Conservation (phyloP, 2,329 filamentous ascomycete genomes). For the Zymoseptoria pseudotritici region DNA sequence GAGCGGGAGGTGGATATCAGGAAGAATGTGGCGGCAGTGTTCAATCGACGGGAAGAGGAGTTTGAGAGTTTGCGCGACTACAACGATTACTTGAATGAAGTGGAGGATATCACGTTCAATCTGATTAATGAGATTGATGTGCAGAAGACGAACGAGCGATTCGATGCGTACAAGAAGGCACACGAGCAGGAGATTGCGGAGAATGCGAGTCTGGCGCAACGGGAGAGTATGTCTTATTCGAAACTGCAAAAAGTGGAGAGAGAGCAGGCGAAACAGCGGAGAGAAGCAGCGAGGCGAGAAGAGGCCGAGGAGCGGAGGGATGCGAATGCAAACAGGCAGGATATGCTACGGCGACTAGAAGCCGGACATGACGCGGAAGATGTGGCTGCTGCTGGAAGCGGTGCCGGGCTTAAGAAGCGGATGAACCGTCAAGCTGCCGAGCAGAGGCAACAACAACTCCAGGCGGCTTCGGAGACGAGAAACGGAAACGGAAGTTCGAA, state of each 20-base stretch:
- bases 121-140: slow-evolving; percentile 66
- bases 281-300: slow-evolving; percentile 57
- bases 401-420: slow-evolving; percentile 65
- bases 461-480: slow-evolving; percentile 35
- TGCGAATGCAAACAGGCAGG: slow-evolving; percentile 56
- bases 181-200: slow-evolving; percentile 54
- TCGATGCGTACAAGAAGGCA: slow-evolving; percentile 64
- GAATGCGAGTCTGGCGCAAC: slow-evolving; percentile 42
- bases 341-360: slow-evolving; percentile 63
- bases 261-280: slow-evolving; percentile 56
- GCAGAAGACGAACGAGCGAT: slow-evolving; percentile 52
- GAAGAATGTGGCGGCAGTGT: slow-evolving; percentile 63
- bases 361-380: slow-evolving; percentile 54
- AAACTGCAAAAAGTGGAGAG: slow-evolving; percentile 51
- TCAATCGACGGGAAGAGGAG: slow-evolving; percentile 85
- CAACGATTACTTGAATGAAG: slow-evolving; percentile 91
- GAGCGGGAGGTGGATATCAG: slow-evolving; percentile 93
- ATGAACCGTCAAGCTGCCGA: slow-evolving; percentile 51
- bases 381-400: slow-evolving; percentile 42
- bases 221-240: slow-evolving; percentile 42
- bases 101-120: slow-evolving; percentile 85
- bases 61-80: slow-evolving; percentile 77
- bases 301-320: slow-evolving; percentile 63
- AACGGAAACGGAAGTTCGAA: slow-evolving; percentile 27
- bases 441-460: slow-evolving; percentile 35